Percentiles rank a stretch among this genome's conserved stretches.
Conservation (phyloP, 257 asterid genomes). For the Primulina eburnea region DNA sequence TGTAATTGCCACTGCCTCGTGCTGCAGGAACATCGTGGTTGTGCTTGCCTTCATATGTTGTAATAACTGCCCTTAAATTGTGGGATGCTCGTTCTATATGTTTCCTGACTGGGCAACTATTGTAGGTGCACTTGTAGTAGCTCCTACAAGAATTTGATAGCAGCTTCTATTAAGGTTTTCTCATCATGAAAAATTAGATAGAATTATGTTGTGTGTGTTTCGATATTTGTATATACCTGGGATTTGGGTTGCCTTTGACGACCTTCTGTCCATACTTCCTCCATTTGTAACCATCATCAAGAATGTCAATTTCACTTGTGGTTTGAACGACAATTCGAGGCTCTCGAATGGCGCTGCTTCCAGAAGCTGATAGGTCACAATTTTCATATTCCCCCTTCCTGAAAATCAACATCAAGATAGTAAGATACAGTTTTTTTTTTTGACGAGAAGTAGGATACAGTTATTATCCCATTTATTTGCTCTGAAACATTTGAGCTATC, state of each 20-base stretch:
- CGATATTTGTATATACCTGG: constrained; percentile 33
- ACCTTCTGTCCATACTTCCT: constrained; percentile 60
- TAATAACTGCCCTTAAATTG: constrained; percentile 49
- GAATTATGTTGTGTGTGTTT: background rate
- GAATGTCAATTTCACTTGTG: constrained; percentile 51
- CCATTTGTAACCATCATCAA: constrained; percentile 59
- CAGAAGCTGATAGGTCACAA: constrained; percentile 41
- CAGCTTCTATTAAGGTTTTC: background rate
- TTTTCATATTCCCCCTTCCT: constrained; percentile 46
- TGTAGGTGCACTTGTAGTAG: constrained; percentile 53
- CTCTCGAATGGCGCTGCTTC: constrained; percentile 43
- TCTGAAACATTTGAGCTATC: background rate
- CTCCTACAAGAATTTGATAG: constrained; percentile 31
- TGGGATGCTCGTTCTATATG: constrained; percentile 60
- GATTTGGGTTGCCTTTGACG: constrained; percentile 55
- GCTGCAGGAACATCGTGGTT: constrained; percentile 62
- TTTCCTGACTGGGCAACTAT: constrained; percentile 54
- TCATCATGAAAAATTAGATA: background rate
- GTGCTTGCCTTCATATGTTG: constrained; percentile 58
- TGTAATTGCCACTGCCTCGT: constrained; percentile 39
- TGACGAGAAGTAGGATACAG: background rate
- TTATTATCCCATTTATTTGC: background rate
- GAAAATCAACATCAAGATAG: constrained; percentile 17
- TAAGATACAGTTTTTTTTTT: background rate
- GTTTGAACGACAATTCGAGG: constrained; percentile 57